These are phyloP conservation scores for Globisporangium mamillatum DNA, from an alignment of 352 stramenopile species.

Conservation along the genomic window DNA sequence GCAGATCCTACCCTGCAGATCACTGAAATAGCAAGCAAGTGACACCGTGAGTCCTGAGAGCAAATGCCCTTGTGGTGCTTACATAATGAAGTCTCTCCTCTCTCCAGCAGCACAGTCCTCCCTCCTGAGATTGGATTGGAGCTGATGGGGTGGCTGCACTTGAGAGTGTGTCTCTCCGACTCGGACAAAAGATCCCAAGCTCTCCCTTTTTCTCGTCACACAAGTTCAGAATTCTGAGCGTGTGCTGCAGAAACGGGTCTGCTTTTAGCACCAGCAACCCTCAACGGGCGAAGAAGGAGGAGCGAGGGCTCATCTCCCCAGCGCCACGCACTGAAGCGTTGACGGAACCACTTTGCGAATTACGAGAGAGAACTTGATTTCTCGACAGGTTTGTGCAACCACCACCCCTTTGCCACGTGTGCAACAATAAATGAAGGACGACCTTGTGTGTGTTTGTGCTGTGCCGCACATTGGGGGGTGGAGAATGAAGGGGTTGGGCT, in stretches of 20 bases:
- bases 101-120: neutral
- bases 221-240: slow-evolving; percentile 4
- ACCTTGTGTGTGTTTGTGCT: neutral
- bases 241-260: neutral
- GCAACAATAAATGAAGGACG: neutral
- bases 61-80: neutral
- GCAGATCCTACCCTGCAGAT: too few species aligned
- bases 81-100: neutral
- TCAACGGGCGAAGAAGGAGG: neutral
- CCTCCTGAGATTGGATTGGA: neutral
- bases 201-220: neutral
- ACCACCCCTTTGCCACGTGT: neutral
- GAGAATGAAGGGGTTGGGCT: neutral
- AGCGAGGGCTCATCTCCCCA: neutral
- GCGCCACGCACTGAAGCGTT: neutral
- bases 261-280: neutral
- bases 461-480: neutral
- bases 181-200: neutral
- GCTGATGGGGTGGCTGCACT: neutral
- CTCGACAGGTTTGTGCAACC: slow-evolving; percentile 10
- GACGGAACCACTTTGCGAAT: neutral
- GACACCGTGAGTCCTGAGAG: too few species aligned
- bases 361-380: slow-evolving; percentile 7
- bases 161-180: neutral
- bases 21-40: too few species aligned